phyloP scores from a whole-genome alignment of 2,329 filamentous ascomycete species.

The Exophiala viscosa region DNA sequence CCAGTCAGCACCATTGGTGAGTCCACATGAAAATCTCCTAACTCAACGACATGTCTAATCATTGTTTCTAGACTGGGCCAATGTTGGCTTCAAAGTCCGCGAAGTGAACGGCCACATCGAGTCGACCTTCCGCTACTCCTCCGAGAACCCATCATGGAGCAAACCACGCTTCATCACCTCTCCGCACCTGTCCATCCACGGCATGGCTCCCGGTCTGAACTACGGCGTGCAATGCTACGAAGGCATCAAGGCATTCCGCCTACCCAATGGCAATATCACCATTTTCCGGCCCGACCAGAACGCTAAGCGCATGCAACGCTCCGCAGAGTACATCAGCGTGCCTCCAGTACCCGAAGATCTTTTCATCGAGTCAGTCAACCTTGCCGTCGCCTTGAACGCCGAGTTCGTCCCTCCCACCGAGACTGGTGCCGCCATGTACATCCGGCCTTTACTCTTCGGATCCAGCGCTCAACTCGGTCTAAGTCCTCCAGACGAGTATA shows the following conservation, averaged over 20 bases:
- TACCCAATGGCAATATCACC: conserved; percentile 66
- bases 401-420: conserved; percentile 86
- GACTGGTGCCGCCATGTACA: conserved; percentile 87
- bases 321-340: conserved; percentile 76
- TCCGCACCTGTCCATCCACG: conserved; percentile 83
- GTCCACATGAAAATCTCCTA: conserved; percentile 15
- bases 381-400: conserved; percentile 84
- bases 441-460: conserved; percentile 84
- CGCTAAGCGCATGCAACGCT: conserved; percentile 78
- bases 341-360: conserved; percentile 72
- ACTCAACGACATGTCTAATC: conserved; percentile 10
- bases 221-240: conserved; percentile 98
- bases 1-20: conserved; percentile 71
- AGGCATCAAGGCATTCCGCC: conserved; percentile 93
- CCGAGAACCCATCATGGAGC: conserved; percentile 34
- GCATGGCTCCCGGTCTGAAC: conserved; percentile 92
- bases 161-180: conserved; percentile 74
- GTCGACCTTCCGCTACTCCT: conserved; percentile 71
- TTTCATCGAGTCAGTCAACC: conserved; percentile 71
- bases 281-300: conserved; percentile 88
- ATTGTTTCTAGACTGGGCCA: conserved; percentile 69
- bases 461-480: conserved; percentile 82
- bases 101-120: conserved; percentile 97
- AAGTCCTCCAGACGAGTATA: conserved; percentile 85
- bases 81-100: conserved; percentile 87